Base-by-base conservation (phyloP, 768 basidiomycete species). In the Boletellus ananiceps region DNA sequence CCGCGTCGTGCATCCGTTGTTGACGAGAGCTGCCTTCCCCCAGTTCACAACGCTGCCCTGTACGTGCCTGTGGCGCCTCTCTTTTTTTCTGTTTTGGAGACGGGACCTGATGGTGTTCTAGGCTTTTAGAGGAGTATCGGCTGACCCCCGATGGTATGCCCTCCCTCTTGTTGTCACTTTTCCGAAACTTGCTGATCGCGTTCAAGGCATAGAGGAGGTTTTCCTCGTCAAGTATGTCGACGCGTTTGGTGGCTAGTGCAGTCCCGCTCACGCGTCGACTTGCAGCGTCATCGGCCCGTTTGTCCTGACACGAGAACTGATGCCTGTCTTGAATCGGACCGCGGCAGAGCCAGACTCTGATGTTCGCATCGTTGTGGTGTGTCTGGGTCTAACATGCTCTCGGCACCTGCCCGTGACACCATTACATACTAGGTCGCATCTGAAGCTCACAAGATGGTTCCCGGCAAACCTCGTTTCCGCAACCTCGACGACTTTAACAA, bases 41-140 rank as follows among this genome's bases (percentile, higher is more conserved):
- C 44, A 81, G 81, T 82, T 21, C 81, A 81, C 52, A 84, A 84
- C 50, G 81, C 78, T 23, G 77, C 64, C 15, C 48, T 71, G 82
- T 81, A 50, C 57, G 74, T 35, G 29, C 23, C 29, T 15, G 15
- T 5, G 3, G 7, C 18, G 12, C 1, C 23, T n/a, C 23, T 23
- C 27, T 29, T 19, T 16, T 16, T 18, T 47, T 25, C 51, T 11
- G 2, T 6, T 23, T 23, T 23, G 23, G 23, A 19, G 11, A 51
- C 23, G 42, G 43, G 47, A 21, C 45, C 53, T 62, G 36, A 60
- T 35, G 4, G 15, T 12, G 12, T 9, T 6, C 21, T 13, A 69
- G 67, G 31, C 5, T 62, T 3, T 11, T 66, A 2, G 55, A 59
- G 29, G 21, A 50, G 0, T 64, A 59, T 33, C 21, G 49, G n/a